Percentiles rank a stretch among this genome's conserved stretches.
phyloP scores from a whole-genome alignment of 805 yeast genomes.

The Phaffomyces opuntiae region DNA sequence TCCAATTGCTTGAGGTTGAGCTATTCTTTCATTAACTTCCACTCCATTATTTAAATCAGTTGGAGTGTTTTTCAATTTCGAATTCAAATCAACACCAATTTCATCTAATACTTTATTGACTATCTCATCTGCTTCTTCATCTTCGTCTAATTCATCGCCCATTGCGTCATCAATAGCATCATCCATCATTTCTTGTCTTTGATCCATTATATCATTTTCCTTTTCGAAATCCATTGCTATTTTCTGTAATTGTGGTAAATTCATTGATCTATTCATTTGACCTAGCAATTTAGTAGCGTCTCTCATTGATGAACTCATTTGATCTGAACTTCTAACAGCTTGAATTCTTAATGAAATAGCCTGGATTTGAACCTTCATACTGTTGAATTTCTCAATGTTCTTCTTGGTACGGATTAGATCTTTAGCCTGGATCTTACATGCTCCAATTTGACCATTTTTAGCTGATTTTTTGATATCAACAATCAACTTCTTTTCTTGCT shows the following conservation, averaged over 20 bases:
- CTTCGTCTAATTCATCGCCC: conserved; percentile 85
- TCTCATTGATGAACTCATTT: conserved; percentile 91
- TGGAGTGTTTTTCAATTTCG: conserved; percentile 41
- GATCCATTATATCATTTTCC: conserved; percentile 96
- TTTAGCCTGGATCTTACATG: conserved; percentile 92
- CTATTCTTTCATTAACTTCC: conserved; percentile 33
- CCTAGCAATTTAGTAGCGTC: conserved; percentile 84
- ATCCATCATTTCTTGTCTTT: conserved; percentile 97
- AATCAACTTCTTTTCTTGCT: conserved; percentile 84
- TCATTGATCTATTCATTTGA: conserved; percentile 86
- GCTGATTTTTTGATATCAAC: conserved; percentile 88
- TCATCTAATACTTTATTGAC: conserved; percentile 91
- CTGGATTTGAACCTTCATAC: conserved; percentile 91
- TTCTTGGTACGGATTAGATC: conserved; percentile 84
- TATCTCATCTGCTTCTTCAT: conserved; percentile 85
- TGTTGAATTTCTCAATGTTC: conserved; percentile 78
- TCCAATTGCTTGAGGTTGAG: conserved; percentile 48
- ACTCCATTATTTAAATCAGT: conserved; percentile 21
- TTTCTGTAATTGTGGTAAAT: conserved; percentile 78
- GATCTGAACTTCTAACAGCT: conserved; percentile 85
- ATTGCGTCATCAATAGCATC: conserved; percentile 96
- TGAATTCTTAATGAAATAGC: conserved; percentile 90
- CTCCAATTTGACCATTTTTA: conserved; percentile 78
- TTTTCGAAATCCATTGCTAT: conserved; percentile 94
- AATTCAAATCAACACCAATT: conserved; percentile 78